These are phyloP conservation scores for Aphanoascus verrucosus DNA, from an alignment of 2,329 filamentous ascomycete species.

Conservation along the genomic window DNA sequence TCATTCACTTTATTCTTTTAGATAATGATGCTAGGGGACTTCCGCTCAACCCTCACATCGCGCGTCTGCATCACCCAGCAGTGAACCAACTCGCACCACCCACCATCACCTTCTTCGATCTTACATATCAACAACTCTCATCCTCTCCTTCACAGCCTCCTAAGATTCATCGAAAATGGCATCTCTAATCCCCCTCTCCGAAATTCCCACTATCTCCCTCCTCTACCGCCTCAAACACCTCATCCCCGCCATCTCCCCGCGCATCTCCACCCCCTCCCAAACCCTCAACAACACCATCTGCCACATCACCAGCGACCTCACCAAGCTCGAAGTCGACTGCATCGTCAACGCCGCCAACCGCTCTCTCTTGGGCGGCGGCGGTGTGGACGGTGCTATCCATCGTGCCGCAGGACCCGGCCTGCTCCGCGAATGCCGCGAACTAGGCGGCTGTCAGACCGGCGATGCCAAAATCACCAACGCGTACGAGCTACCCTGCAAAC, in stretches of 20 bases:
- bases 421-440: constrained; percentile 56
- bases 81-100: too few species aligned
- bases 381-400: constrained; percentile 84
- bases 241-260: constrained; percentile 19
- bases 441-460: constrained; percentile 67
- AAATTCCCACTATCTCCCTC: constrained; percentile 38
- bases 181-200: constrained; percentile 16
- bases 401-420: constrained; percentile 62
- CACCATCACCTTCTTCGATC: too few species aligned
- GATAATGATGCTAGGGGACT: too few species aligned
- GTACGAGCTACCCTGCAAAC: constrained; percentile 62
- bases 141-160: not conserved
- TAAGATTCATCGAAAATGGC: constrained; percentile 1
- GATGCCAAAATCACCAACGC: constrained; percentile 71
- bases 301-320: constrained; percentile 69
- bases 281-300: constrained; percentile 61
- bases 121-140: not conserved
- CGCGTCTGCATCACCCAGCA: too few species aligned
- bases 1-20: too few species aligned
- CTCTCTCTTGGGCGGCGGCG: constrained; percentile 72
- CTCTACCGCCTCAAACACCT: constrained; percentile 55
- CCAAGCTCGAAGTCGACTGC: constrained; percentile 61
- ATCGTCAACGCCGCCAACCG: constrained; percentile 91
- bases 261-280: constrained; percentile 35
- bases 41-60: too few species aligned